Conservation (phyloP, 176 grass and related monocot genomes). For the Cymbopogon citratus region DNA sequence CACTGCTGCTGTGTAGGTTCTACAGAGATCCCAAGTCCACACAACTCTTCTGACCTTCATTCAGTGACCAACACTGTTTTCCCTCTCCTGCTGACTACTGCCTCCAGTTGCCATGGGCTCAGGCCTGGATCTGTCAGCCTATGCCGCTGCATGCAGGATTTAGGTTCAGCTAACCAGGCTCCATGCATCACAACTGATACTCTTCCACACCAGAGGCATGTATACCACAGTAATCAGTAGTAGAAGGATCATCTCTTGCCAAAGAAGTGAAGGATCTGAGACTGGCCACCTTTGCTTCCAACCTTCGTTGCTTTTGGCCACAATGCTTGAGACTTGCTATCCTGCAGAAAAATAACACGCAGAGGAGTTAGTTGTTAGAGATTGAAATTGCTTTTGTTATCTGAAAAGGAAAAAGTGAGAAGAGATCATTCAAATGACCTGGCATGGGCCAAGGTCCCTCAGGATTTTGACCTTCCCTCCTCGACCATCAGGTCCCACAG, state of each 20-base stretch:
- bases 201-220: not conserved
- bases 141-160: not conserved
- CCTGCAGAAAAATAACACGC: conserved; percentile 24
- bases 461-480: conserved; percentile 87
- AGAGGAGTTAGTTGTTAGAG: not conserved
- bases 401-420: not conserved
- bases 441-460: conserved; percentile 39
- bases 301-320: conserved; percentile 48
- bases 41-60: not conserved
- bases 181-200: not conserved
- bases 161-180: not conserved
- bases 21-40: not conserved
- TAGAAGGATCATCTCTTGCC: conserved; percentile 50
- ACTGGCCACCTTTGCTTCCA: conserved; percentile 62
- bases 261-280: conserved; percentile 80
- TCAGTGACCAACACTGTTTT: not conserved
- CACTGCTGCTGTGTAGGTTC: not conserved
- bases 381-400: not conserved
- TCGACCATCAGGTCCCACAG: conserved; percentile 71
- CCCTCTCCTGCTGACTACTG: not conserved
- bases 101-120: not conserved
- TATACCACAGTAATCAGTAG: not conserved
- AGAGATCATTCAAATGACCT: conserved; percentile 31
- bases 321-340: conserved; percentile 32
- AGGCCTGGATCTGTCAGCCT: not conserved